Evolutionary conservation across 2,329 filamentous ascomycete genomes (phyloP), one percentile per base, ranked within the genome.

Genomic region (Ascochyta koolunga): DNA sequence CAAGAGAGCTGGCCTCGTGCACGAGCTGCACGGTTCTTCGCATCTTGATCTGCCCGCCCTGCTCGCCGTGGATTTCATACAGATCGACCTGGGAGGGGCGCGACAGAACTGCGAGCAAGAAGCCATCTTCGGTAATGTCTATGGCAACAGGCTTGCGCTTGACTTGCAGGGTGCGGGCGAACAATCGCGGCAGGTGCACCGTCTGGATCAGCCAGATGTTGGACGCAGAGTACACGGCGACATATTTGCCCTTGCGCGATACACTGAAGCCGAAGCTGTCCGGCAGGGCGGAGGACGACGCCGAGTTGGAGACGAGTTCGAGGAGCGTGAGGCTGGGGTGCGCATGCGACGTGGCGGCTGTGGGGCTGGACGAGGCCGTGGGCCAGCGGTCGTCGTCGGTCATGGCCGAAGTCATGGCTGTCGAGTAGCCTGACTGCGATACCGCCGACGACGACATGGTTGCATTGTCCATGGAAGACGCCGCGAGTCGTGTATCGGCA

Each of bases 1-100:
- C 87, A 60, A 96, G 89, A 13, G 90, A 86, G 49, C 87, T 85
- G 8, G 92, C 90, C 50, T 86, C 84, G 71, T 95, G 88, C 65
- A 93, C 89, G 56, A 96, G 80, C 39, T 89, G 83, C 51, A 96
- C 82, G 27, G 89, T 89, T 67, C 89, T 84, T 58, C 89, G 84
- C 66, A 85, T 87, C 15, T 89, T 89, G 38, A 88, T 87, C 48
- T 81, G 73, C 3, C 79, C 78, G 22, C 69, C 63, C 19, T 67
- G 66, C 49, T 74, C 65, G 46, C 67, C 68, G 21, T 72, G 68
- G 21, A 96, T 80, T 63, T 89, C 84, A 72, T 96, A 96, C n/a
- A 96, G 76, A 65, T 96, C 90, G 56, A 96, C 88, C 71, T 93
- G 89, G 77, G 93, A 89, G 60, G 91, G 89, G 5, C 85, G 90